Percentiles rank a stretch among this genome's conserved stretches.
Evolutionary conservation across 306 rosid genomes (phyloP).

Genomic region (Coriaria nepalensis): DNA sequence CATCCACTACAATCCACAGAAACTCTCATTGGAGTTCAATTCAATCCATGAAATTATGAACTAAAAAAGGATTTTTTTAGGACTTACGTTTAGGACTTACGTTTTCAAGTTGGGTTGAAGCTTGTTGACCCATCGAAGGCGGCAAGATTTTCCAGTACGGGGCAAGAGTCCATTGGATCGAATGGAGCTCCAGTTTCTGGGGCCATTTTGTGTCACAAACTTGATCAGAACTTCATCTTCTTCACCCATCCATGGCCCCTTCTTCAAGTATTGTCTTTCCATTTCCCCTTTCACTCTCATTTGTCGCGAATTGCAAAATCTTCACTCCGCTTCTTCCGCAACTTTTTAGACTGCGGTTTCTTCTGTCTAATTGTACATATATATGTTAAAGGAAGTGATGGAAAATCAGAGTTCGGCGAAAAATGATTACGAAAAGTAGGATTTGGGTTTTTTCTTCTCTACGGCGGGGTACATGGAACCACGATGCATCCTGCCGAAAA

Average conservation of each 20-base stretch:
- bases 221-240: slow-evolving; percentile 45
- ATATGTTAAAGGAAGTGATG: no score
- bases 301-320: not conserved
- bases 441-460: not conserved
- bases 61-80: no score
- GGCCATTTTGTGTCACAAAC: slow-evolving; percentile 36
- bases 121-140: slow-evolving; percentile 51
- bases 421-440: no score
- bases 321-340: slow-evolving; percentile 1
- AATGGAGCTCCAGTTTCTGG: slow-evolving; percentile 65
- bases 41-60: no score
- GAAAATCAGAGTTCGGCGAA: no score
- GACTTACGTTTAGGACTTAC: slow-evolving; percentile 27
- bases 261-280: slow-evolving; percentile 23
- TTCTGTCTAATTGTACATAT: not conserved
- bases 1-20: slow-evolving; percentile 26
- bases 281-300: slow-evolving; percentile 23
- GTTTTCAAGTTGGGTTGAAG: slow-evolving; percentile 46
- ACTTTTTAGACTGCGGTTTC: not conserved
- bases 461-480: not conserved
- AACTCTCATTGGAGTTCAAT: no score
- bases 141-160: slow-evolving; percentile 48
- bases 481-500: not conserved
- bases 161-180: slow-evolving; percentile 52
- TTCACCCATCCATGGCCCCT: slow-evolving; percentile 52